Conservation (phyloP, 768 basidiomycete genomes). For the Cubamyces lactineus region DNA sequence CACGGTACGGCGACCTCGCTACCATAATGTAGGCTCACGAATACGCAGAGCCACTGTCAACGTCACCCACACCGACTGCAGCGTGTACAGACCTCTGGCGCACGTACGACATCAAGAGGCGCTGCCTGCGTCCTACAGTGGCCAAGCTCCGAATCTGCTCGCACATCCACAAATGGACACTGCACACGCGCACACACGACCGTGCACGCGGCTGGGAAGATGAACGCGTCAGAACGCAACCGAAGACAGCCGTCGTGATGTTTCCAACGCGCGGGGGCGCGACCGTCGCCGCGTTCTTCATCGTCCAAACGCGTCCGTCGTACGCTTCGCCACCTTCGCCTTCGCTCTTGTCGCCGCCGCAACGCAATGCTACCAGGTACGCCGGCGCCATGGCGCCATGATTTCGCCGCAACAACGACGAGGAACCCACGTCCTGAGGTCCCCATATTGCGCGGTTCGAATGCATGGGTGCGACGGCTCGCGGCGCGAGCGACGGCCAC, state of each 20-base stretch:
- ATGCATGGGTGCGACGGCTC: not conserved
- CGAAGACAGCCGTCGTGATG: conserved; percentile 9
- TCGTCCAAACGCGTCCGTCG: not conserved
- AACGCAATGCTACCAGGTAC: no score
- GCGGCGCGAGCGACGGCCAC: not conserved
- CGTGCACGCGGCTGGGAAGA: not conserved
- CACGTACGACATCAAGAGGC: not conserved
- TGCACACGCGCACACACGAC: not conserved
- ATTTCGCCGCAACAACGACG: conserved; percentile 12
- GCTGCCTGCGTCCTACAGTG: not conserved
- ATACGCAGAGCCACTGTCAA: not conserved
- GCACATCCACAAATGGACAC: not conserved
- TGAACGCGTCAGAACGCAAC: not conserved
- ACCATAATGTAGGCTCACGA: conserved; percentile 9
- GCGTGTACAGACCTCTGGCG: conserved; percentile 9
- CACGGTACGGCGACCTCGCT: conserved; percentile 8
- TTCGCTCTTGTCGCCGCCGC: no score
- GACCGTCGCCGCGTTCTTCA: not conserved
- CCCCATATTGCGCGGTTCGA: not conserved
- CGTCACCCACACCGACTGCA: conserved; percentile 13
- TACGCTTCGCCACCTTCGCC: no score
- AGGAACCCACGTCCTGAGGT: conserved; percentile 6
- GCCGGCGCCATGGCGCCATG: conserved; percentile 2
- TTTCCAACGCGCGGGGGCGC: not conserved
- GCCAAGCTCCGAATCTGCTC: not conserved